phyloP scores from a whole-genome alignment of 1,284 basidiomycete genomes.

The Apiotrichum sp. region DNA sequence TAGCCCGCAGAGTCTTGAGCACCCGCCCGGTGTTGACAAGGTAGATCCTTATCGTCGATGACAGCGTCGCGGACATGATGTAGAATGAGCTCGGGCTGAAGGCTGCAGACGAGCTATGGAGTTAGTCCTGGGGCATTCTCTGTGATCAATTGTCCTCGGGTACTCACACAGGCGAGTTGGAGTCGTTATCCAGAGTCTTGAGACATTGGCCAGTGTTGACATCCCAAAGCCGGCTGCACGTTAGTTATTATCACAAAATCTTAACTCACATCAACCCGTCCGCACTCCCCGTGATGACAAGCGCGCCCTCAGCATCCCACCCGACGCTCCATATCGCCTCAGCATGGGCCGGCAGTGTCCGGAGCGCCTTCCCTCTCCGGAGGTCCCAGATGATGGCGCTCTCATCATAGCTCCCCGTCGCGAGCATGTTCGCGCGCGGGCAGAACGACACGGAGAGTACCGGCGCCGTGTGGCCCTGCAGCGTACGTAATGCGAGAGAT shows the following conservation, averaged over 20 bases:
- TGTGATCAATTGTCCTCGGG: background rate
- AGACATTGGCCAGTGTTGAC: conserved; percentile 93
- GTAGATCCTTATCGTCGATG: conserved; percentile 89
- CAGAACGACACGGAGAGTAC: conserved; percentile 90
- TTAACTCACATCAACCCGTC: conserved; percentile 84
- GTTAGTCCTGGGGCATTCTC: background rate
- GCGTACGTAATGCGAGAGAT: conserved; percentile 45
- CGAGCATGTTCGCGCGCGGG: conserved; percentile 78
- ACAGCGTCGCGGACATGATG: conserved; percentile 81
- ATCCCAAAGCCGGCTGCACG: conserved; percentile 85
- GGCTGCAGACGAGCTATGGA: conserved; percentile 39
- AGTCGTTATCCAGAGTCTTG: conserved; percentile 92
- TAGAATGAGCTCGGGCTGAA: conserved; percentile 91
- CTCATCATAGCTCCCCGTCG: conserved; percentile 90
- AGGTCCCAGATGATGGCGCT: conserved; percentile 93
- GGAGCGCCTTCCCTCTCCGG: conserved; percentile 69
- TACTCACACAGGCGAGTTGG: conserved; percentile 80
- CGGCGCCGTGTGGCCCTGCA: conserved; percentile 84
- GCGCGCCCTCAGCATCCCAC: conserved; percentile 90
- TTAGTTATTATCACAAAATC: background rate
- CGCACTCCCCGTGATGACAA: conserved; percentile 89
- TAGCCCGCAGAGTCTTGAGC: conserved; percentile 67
- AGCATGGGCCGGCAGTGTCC: conserved; percentile 85
- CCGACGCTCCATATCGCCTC: conserved; percentile 90
- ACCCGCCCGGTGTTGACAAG: conserved; percentile 86